Evolutionary conservation across 2,329 filamentous ascomycete species (phyloP).

Genomic region (Helotiales sp.): DNA sequence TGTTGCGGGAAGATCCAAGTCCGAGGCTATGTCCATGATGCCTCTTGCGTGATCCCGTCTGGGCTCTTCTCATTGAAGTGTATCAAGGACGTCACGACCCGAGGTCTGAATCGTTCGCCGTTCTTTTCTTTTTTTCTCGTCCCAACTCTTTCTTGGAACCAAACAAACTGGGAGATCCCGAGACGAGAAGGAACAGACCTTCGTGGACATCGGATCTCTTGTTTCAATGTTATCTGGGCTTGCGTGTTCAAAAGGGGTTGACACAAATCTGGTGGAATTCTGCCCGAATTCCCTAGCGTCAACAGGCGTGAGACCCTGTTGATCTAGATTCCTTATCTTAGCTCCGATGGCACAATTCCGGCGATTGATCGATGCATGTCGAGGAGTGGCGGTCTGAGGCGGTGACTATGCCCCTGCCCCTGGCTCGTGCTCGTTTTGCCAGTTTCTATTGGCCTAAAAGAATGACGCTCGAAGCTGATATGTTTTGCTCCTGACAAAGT

Average conservation of each 20-base stretch:
- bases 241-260: background rate
- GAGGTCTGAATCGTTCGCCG: background rate
- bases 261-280: background rate
- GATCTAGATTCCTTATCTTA: conserved; percentile 4
- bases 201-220: background rate
- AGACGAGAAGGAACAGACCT: background rate
- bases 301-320: background rate
- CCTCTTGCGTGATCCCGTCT: too few relatives aligned
- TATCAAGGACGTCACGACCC: conserved; percentile 11
- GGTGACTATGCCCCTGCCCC: too few relatives aligned
- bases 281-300: background rate
- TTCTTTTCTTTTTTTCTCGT: background rate
- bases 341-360: conserved; percentile 3
- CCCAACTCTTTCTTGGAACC: background rate
- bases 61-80: background rate
- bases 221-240: background rate
- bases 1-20: too few relatives aligned
- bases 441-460: too few relatives aligned
- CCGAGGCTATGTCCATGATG: too few relatives aligned
- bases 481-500: too few relatives aligned
- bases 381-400: too few relatives aligned
- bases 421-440: too few relatives aligned
- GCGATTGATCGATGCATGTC: background rate
- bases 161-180: background rate
- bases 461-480: too few relatives aligned